A percentile compares a stretch with the other conserved stretches of the same genome.
Conservation (phyloP, 108 stramenopile species). For the Cylindrotheca closterium region DNA sequence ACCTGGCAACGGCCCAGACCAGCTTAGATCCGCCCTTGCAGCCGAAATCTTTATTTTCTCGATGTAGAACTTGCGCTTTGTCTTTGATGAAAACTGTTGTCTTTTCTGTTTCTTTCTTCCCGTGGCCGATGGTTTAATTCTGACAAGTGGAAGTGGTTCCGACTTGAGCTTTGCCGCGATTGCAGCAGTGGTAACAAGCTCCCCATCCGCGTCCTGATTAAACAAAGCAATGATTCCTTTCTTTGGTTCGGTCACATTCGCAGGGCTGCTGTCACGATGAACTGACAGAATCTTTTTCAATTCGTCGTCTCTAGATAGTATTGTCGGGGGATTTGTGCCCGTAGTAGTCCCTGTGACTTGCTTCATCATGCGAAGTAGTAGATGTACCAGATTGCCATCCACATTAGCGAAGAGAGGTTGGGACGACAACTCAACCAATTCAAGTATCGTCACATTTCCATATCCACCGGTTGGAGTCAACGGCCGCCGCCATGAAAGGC, state of each 20-base stretch:
- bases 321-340: not conserved
- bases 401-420: constrained; percentile 45
- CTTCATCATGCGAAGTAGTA: constrained; percentile 25
- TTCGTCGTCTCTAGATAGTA: constrained; percentile 30
- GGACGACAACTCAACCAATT: constrained; percentile 35
- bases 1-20: constrained; percentile 49
- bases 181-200: constrained; percentile 32
- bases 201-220: constrained; percentile 15
- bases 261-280: not conserved
- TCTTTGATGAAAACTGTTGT: constrained; percentile 15
- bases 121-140: constrained; percentile 1
- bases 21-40: constrained; percentile 53
- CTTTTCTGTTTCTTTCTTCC: constrained; percentile 11
- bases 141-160: constrained; percentile 14
- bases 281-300: constrained; percentile 26
- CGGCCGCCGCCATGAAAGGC: constrained; percentile 25
- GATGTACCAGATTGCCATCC: constrained; percentile 37
- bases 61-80: constrained; percentile 58
- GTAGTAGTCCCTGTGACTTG: constrained; percentile 18
- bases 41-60: constrained; percentile 54
- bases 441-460: constrained; percentile 36
- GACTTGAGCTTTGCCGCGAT: constrained; percentile 34
- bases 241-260: not conserved
- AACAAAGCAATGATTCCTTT: constrained; percentile 3
- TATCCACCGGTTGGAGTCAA: constrained; percentile 20